phyloP scores from a whole-genome alignment of 768 basidiomycete species.

The Termitomyces sp. region DNA sequence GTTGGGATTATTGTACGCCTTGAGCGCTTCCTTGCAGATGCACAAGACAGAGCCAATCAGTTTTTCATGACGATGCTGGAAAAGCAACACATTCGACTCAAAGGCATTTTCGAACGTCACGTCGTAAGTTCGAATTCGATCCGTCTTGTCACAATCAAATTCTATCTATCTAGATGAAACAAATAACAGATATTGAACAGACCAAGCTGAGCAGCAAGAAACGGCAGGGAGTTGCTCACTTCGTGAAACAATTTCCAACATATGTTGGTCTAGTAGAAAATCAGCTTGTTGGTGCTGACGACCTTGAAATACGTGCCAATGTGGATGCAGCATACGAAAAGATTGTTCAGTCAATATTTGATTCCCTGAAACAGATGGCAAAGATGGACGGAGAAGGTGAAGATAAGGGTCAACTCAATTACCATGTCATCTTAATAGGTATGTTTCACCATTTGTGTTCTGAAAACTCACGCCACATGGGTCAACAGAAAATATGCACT shows the following conservation, averaged over 20 bases:
- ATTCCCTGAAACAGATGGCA: slow-evolving; percentile 90
- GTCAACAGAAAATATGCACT: slow-evolving; percentile 82
- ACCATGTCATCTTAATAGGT: slow-evolving; percentile 95
- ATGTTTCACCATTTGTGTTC: slow-evolving; percentile 21
- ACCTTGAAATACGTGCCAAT: slow-evolving; percentile 66
- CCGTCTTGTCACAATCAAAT: background rate
- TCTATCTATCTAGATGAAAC: slow-evolving; percentile 54
- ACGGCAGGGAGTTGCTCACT: slow-evolving; percentile 86
- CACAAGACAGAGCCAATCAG: slow-evolving; percentile 72
- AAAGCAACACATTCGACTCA: slow-evolving; percentile 76
- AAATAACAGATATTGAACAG: slow-evolving; percentile 83
- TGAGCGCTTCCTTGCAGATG: slow-evolving; percentile 72
- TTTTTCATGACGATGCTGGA: slow-evolving; percentile 71
- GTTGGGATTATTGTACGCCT: slow-evolving; percentile 76
- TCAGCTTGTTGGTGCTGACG: slow-evolving; percentile 75
- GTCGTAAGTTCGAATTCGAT: slow-evolving; percentile 38
- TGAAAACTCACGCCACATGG: background rate
- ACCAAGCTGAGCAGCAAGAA: slow-evolving; percentile 92
- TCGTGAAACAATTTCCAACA: slow-evolving; percentile 88
- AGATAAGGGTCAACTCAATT: slow-evolving; percentile 95
- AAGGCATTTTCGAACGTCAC: slow-evolving; percentile 72
- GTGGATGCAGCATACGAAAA: slow-evolving; percentile 85
- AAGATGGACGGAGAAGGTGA: slow-evolving; percentile 92
- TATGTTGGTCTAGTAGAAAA: slow-evolving; percentile 81
- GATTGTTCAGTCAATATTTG: slow-evolving; percentile 89